Conservation (phyloP, 495 filamentous ascomycete species). For the Hypoxylon perforatum region DNA sequence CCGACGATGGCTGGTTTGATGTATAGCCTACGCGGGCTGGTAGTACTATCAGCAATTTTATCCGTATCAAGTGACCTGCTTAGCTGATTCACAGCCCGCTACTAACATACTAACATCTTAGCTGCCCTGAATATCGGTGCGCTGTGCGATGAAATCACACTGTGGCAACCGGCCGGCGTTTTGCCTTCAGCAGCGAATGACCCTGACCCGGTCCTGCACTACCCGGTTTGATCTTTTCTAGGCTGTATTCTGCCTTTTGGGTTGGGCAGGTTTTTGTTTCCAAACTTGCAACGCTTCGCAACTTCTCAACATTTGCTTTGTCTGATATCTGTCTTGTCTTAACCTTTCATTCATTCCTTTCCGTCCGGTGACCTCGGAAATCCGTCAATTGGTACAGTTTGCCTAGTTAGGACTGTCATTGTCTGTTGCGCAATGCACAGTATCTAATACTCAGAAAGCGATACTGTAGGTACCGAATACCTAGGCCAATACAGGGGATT, state of each 20-base stretch:
- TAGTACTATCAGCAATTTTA: conserved; percentile 33
- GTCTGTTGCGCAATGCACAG: conserved; percentile 5
- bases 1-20: conserved; percentile 20
- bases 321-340: conserved; percentile 1
- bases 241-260: conserved; percentile 23
- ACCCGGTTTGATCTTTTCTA: conserved; percentile 24
- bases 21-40: conserved; percentile 29
- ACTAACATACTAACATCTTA: conserved; percentile 1
- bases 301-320: conserved; percentile 24
- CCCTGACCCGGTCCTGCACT: conserved; percentile 6
- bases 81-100: conserved; percentile 27
- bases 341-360: conserved; percentile 4
- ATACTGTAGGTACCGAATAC: background rate
- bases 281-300: conserved; percentile 21
- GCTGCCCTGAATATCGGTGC: conserved; percentile 15
- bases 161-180: conserved; percentile 37
- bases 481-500: background rate
- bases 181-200: conserved; percentile 25
- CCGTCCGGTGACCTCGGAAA: conserved; percentile 8
- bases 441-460: conserved; percentile 2
- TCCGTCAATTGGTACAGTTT: conserved; percentile 8
- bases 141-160: conserved; percentile 38
- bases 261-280: conserved; percentile 11
- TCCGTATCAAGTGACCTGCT: conserved; percentile 42
- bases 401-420: too few species aligned